Evolutionary conservation across 495 filamentous ascomycete species (phyloP).

Genomic region (Talaromyces liani): DNA sequence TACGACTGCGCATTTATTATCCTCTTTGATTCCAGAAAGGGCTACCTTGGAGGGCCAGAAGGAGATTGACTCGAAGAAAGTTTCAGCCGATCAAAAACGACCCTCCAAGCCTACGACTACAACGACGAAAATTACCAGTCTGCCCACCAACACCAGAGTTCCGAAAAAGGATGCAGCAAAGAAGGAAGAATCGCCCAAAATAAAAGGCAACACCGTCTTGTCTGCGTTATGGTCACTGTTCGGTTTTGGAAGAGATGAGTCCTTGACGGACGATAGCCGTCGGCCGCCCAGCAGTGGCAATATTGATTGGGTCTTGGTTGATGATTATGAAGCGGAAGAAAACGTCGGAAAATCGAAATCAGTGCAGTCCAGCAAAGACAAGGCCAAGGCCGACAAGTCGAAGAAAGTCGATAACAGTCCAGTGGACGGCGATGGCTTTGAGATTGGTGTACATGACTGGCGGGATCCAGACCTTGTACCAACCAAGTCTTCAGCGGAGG

Average conservation of each 20-base stretch:
- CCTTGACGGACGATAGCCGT: slow-evolving; percentile 44
- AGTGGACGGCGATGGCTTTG: slow-evolving; percentile 58
- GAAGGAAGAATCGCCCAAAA: not conserved
- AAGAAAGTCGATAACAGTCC: slow-evolving; percentile 11
- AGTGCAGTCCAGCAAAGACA: slow-evolving; percentile 16
- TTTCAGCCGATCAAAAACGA: slow-evolving; percentile 16
- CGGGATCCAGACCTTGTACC: slow-evolving; percentile 72
- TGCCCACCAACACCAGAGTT: slow-evolving; percentile 19
- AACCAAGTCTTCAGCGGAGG: slow-evolving; percentile 23
- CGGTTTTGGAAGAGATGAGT: slow-evolving; percentile 34
- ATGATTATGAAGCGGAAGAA: slow-evolving; percentile 56
- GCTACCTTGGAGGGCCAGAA: slow-evolving; percentile 16
- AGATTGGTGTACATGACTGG: slow-evolving; percentile 93
- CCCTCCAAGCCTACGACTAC: slow-evolving; percentile 18
- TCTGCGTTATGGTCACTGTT: slow-evolving; percentile 46
- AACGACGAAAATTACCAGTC: slow-evolving; percentile 12
- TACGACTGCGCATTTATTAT: slow-evolving; percentile 89
- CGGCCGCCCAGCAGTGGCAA: slow-evolving; percentile 78
- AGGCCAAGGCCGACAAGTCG: slow-evolving; percentile 14
- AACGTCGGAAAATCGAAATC: slow-evolving; percentile 22
- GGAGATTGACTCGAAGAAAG: slow-evolving; percentile 16
- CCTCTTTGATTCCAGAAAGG: slow-evolving; percentile 73
- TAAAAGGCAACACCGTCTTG: slow-evolving; percentile 44
- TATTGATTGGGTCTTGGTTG: slow-evolving; percentile 66
- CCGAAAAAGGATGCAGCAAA: not conserved